Evolutionary conservation across 805 yeast genomes (phyloP), one percentile per base, ranked within the genome.

Genomic region (Spathaspora sp.): DNA sequence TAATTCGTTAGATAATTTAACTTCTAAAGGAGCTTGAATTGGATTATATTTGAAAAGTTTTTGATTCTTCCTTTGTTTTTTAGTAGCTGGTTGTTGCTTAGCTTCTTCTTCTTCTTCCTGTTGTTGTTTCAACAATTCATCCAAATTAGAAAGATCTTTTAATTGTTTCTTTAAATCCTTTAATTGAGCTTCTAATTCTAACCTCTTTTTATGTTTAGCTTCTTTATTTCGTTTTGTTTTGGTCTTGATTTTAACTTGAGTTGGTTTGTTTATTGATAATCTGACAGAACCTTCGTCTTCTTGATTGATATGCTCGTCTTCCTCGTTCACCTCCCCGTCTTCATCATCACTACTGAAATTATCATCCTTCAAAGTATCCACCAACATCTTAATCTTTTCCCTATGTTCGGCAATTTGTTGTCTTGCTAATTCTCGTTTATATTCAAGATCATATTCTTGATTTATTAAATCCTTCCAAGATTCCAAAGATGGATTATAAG

Each of bases 1-100:
- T 57, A 94, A 77, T 68, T 94, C 99, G 63, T 89, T 93, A 23
- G 96, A 82, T 49, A 94, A 79, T 70, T 94, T 93, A 26, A 94
- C 86, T 60, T 93, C 85, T 49, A 81, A 61, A n/a, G 78, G 77
- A 14, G 65, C 66, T 48, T 76, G 77, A 48, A 75, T 58, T 11
- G 70, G 62, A 35, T 66, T 68, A 55, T 78, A 75, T 54, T 76
- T 79, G 55, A 75, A 71, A 50, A 78, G 72, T 51, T 74, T 68
- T 55, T 63, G 68, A 9, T 42, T 63, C 64, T 48, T 64, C 62
- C 5, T 61, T 58, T 35, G 55, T 55, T 48, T 58, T 53, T 47
- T 56, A 50, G 46, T 17, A n/a, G 14, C 29, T 31, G 29, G 48
- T 47, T 20, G 48, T 50, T 49, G 52, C 62, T 70, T 58, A 56